A percentile compares a stretch with the other conserved stretches of the same genome.
phyloP scores from a whole-genome alignment of 805 yeast genomes.

The Myxozyma geophila region DNA sequence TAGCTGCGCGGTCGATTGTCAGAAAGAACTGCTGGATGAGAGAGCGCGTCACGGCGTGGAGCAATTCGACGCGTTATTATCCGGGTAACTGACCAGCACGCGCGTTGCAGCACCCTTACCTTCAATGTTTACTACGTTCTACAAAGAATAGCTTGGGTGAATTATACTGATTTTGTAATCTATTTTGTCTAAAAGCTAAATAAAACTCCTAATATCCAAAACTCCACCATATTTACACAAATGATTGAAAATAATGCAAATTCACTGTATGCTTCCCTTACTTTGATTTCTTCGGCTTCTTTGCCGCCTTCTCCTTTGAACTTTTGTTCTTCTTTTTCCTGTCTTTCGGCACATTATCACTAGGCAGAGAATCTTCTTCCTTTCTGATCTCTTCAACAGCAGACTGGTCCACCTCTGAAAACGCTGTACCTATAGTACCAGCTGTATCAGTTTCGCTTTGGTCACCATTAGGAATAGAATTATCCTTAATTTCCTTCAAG shows the following conservation, averaged over 20 bases:
- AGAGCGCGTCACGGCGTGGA: neutral
- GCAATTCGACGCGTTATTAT: slow-evolving; percentile 4
- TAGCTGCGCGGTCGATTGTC: neutral
- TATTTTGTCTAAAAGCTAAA: neutral
- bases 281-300: neutral
- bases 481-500: neutral
- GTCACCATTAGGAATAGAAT: neutral
- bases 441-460: neutral
- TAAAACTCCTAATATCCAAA: too few relatives aligned
- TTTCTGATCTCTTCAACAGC: too few relatives aligned
- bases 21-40: neutral
- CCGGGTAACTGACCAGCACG: slow-evolving; percentile 11
- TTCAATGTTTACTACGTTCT: neutral
- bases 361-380: neutral
- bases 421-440: neutral
- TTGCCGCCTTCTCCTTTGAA: neutral
- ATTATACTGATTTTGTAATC: too few relatives aligned
- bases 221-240: too few relatives aligned
- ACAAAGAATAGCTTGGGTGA: too few relatives aligned
- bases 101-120: slow-evolving; percentile 1
- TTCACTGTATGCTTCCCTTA: neutral
- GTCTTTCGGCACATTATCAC: neutral
- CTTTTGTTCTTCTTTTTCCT: neutral
- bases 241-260: too few relatives aligned
- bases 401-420: neutral